phyloP scores from a whole-genome alignment of 805 yeast species.

The Candida glaebosa region DNA sequence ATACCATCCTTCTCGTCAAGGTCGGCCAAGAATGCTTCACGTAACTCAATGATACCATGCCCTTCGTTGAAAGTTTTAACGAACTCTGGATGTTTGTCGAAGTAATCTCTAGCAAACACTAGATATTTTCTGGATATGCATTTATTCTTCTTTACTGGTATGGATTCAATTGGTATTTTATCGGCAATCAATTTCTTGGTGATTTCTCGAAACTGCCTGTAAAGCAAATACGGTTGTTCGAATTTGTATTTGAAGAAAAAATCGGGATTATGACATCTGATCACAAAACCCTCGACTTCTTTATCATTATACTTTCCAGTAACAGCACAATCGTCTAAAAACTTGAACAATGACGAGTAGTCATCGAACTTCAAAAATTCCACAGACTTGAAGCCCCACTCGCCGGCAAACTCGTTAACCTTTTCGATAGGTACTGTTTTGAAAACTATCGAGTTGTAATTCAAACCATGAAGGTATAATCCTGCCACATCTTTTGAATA shows the following conservation, averaged over 20 bases:
- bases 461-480: slow-evolving; percentile 85
- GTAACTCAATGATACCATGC: slow-evolving; percentile 68
- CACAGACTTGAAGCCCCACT: slow-evolving; percentile 69
- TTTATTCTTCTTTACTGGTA: slow-evolving; percentile 48
- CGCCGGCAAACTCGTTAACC: slow-evolving; percentile 57
- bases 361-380: slow-evolving; percentile 41
- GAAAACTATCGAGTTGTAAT: slow-evolving; percentile 62
- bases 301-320: slow-evolving; percentile 68
- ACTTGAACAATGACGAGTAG: slow-evolving; percentile 41
- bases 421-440: slow-evolving; percentile 57
- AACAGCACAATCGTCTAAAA: slow-evolving; percentile 53
- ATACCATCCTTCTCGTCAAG: slow-evolving; percentile 47
- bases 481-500: slow-evolving; percentile 71
- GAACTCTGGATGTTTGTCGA: slow-evolving; percentile 47
- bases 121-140: slow-evolving; percentile 65
- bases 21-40: slow-evolving; percentile 59
- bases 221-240: slow-evolving; percentile 90
- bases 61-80: slow-evolving; percentile 48
- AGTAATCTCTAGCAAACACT: slow-evolving; percentile 56
- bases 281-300: slow-evolving; percentile 92
- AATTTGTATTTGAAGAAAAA: slow-evolving; percentile 91
- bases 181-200: slow-evolving; percentile 57
- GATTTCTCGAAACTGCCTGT: slow-evolving; percentile 86
- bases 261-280: slow-evolving; percentile 57
- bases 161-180: slow-evolving; percentile 20